A percentile compares a stretch with the other conserved stretches of the same genome.
phyloP scores from a whole-genome alignment of 768 basidiomycete genomes.

The Termitomyces sp. region DNA sequence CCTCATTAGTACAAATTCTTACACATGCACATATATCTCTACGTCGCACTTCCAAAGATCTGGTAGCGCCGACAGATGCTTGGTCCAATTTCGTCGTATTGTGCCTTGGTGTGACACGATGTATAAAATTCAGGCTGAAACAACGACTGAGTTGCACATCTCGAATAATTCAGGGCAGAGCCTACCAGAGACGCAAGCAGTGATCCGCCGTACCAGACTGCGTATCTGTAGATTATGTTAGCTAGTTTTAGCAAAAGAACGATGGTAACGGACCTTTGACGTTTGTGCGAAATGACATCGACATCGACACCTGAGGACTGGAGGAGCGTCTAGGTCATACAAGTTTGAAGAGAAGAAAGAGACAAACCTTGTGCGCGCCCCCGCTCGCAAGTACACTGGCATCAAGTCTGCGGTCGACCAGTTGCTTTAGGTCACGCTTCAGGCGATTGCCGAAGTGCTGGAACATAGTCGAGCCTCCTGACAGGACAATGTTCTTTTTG shows the following conservation, averaged over 20 bases:
- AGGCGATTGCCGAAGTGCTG: conserved; percentile 96
- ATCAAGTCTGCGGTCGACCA: conserved; percentile 89
- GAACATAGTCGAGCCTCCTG: conserved; percentile 99
- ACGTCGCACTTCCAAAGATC: conserved; percentile 88
- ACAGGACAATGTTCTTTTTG: conserved; percentile 87
- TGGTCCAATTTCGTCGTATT: conserved; percentile 91
- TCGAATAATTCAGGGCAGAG: background rate
- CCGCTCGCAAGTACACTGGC: conserved; percentile 72
- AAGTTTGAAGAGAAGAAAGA: background rate
- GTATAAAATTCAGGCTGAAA: conserved; percentile 89
- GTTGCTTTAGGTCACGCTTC: conserved; percentile 90
- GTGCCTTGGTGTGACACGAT: conserved; percentile 89
- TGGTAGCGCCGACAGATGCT: conserved; percentile 91
- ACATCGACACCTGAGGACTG: conserved; percentile 97
- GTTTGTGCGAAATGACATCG: conserved; percentile 97
- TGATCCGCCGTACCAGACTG: conserved; percentile 98
- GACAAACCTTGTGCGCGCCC: conserved; percentile 63
- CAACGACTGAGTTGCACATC: background rate
- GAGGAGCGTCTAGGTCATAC: background rate
- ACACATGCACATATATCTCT: conserved; percentile 16
- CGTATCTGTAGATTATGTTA: conserved; percentile 50
- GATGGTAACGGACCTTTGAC: conserved; percentile 62
- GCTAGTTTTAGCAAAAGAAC: conserved; percentile 4
- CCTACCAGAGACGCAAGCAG: conserved; percentile 87
- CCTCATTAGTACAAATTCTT: background rate